phyloP scores from a whole-genome alignment of 805 yeast genomes.

The Ogataea populi-albae region DNA sequence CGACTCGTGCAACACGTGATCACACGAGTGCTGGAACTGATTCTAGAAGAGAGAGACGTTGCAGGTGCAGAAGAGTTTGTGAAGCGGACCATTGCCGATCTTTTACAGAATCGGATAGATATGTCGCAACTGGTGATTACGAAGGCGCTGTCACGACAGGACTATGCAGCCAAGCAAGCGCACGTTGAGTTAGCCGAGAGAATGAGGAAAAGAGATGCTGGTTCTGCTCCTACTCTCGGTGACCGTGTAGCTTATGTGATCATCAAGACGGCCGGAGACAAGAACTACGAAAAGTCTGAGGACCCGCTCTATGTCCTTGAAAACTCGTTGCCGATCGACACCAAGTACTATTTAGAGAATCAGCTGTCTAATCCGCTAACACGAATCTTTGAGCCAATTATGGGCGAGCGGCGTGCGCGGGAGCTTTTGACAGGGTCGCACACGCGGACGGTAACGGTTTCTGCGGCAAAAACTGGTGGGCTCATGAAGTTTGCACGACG shows the following conservation, averaged over 20 bases:
- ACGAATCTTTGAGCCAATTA: conserved; percentile 91
- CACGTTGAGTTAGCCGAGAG: conserved; percentile 95
- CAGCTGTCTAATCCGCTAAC: conserved; percentile 89
- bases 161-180: conserved; percentile 95
- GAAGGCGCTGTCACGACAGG: conserved; percentile 83
- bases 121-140: conserved; percentile 91
- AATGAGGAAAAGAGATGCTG: conserved; percentile 94
- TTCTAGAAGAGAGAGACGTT: conserved; percentile 85
- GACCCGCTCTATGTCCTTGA: conserved; percentile 94
- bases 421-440: conserved; percentile 81
- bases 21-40: conserved; percentile 81
- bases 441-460: conserved; percentile 70
- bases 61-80: conserved; percentile 81
- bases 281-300: conserved; percentile 93
- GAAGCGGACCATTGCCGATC: conserved; percentile 82
- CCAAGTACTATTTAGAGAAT: conserved; percentile 88
- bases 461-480: conserved; percentile 81
- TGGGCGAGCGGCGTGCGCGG: conserved; percentile 81
- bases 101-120: conserved; percentile 88
- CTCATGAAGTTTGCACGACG: conserved; percentile 85
- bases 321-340: conserved; percentile 88
- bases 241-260: conserved; percentile 98
- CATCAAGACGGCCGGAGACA: conserved; percentile 75
- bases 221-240: conserved; percentile 95
- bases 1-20: conserved; percentile 91